A percentile compares a stretch with the other conserved stretches of the same genome.
Evolutionary conservation across 331 rosid species (phyloP).

Genomic region (Quercus lobata): DNA sequence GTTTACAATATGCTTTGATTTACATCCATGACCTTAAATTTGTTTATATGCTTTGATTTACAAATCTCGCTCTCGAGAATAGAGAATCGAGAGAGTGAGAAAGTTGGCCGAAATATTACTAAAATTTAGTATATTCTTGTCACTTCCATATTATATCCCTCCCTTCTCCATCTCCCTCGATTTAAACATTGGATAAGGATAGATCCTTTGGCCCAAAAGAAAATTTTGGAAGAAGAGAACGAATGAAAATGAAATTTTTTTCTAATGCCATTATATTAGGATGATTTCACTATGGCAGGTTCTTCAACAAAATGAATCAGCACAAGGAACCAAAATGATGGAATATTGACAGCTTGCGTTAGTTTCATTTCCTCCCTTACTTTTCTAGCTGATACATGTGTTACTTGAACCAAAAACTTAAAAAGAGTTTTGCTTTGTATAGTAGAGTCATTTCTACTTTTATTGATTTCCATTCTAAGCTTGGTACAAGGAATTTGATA

Average conservation of each 20-base stretch:
- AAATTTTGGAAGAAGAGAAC: neutral
- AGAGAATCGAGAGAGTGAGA: no score
- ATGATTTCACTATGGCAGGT: neutral
- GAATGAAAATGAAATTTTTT: neutral
- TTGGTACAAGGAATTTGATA: slow-evolving; percentile 38
- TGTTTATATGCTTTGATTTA: no score
- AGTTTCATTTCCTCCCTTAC: slow-evolving; percentile 5
- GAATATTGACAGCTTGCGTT: slow-evolving; percentile 29
- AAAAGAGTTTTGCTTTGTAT: slow-evolving; percentile 2
- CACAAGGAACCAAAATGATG: slow-evolving; percentile 16
- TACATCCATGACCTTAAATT: no score
- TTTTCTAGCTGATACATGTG: slow-evolving; percentile 6
- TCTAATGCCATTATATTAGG: neutral
- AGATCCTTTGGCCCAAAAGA: neutral
- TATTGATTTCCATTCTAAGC: slow-evolving; percentile 20
- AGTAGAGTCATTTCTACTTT: slow-evolving; percentile 7
- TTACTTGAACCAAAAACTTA: slow-evolving; percentile 11
- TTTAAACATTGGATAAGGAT: no score
- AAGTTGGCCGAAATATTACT: no score
- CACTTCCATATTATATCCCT: no score
- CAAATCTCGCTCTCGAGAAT: no score
- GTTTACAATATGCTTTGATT: no score
- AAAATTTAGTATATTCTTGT: no score
- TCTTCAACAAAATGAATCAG: neutral
- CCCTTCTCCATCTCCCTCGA: no score